phyloP scores from a whole-genome alignment of 139 green algal genomes.

The Deuterostichococcus epilithicus region DNA sequence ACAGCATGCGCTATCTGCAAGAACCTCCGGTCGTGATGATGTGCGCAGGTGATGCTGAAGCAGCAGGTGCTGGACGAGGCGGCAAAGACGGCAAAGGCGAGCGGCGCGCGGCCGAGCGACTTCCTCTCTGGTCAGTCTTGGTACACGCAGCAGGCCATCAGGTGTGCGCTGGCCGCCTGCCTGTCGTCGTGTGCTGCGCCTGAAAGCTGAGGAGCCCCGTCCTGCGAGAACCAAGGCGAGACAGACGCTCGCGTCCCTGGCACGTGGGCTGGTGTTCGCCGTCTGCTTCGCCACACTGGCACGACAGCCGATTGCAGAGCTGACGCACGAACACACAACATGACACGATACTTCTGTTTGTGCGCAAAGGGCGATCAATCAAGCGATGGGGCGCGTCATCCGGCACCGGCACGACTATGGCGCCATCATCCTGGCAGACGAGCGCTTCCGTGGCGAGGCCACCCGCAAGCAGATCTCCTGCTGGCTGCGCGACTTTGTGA shows the following conservation, averaged over 20 bases:
- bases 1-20: not conserved
- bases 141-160: conserved; percentile 68
- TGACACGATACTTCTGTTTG: not conserved
- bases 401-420: conserved; percentile 91
- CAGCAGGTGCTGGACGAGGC: conserved; percentile 73
- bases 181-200: too few relatives aligned
- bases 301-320: too few relatives aligned
- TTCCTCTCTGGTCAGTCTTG: conserved; percentile 61
- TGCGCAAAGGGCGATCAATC: conserved; percentile 85
- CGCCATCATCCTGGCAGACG: conserved; percentile 81
- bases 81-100: conserved; percentile 21
- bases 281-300: too few relatives aligned
- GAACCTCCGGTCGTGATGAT: not conserved
- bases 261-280: too few relatives aligned
- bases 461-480: conserved; percentile 57
- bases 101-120: conserved; percentile 5
- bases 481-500: conserved; percentile 68
- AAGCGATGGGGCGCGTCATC: conserved; percentile 96
- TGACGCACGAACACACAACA: too few relatives aligned
- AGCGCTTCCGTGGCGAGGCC: conserved; percentile 53
- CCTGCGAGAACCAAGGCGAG: too few relatives aligned
- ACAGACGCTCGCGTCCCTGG: too few relatives aligned
- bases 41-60: conserved; percentile 68
- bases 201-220: too few relatives aligned
- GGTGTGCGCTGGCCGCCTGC: too few relatives aligned